Percentiles rank a stretch among this genome's conserved stretches.
Conservation (phyloP, 2,329 filamentous ascomycete species). For the Curvularia eragrostidis region DNA sequence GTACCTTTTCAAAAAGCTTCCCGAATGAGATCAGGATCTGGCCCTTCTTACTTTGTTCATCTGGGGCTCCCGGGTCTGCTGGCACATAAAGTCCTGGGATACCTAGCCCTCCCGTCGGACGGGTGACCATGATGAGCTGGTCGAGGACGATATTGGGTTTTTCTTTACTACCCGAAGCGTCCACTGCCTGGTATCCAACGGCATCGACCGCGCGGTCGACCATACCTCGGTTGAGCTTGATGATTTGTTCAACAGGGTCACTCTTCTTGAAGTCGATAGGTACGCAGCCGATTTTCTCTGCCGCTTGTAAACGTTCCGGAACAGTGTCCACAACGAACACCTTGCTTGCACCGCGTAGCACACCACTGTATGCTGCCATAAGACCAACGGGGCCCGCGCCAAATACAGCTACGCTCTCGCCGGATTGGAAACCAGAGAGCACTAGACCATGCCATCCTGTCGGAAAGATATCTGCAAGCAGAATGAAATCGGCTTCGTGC, state of each 20-base stretch:
- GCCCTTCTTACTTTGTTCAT: constrained; percentile 66
- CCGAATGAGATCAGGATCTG: constrained; percentile 70
- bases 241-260: constrained; percentile 67
- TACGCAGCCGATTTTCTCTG: constrained; percentile 67
- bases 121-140: constrained; percentile 68
- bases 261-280: constrained; percentile 67
- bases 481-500: constrained; percentile 66
- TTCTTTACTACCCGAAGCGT: constrained; percentile 62
- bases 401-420: constrained; percentile 69
- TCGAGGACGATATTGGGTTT: constrained; percentile 69
- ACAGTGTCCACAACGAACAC: constrained; percentile 71
- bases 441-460: constrained; percentile 65
- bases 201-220: constrained; percentile 70
- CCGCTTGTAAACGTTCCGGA: constrained; percentile 63
- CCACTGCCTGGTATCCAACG: constrained; percentile 70
- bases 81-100: constrained; percentile 64
- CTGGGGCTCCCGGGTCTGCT: constrained; percentile 67
- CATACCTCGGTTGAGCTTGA: constrained; percentile 64
- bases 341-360: constrained; percentile 65
- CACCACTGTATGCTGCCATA: constrained; percentile 70
- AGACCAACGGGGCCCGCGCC: constrained; percentile 68
- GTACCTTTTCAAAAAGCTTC: constrained; percentile 71
- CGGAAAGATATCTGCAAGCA: constrained; percentile 59
- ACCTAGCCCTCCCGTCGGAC: constrained; percentile 66
- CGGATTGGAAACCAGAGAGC: constrained; percentile 65